Evolutionary conservation across 352 stramenopile genomes (phyloP).

Genomic region (Phytophthora kernoviae): DNA sequence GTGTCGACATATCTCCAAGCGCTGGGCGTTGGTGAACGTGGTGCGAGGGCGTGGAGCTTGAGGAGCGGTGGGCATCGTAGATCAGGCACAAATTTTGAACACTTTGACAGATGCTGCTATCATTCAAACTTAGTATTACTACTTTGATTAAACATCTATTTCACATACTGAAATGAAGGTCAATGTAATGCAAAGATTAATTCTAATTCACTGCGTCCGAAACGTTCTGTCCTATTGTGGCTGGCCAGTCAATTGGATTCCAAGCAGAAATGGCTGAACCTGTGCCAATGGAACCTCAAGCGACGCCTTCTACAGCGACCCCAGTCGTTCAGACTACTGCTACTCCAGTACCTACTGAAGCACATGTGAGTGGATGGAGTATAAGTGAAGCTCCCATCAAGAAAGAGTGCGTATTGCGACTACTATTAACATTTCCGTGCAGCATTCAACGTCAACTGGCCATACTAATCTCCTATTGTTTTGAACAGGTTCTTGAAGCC

Average conservation of each 20-base stretch:
- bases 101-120: background rate
- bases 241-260: conserved; percentile 4
- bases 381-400: conserved; percentile 51
- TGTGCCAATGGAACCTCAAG: conserved; percentile 17
- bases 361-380: conserved; percentile 12
- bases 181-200: background rate
- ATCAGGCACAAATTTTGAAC: background rate
- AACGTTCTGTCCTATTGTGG: background rate
- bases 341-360: conserved; percentile 5
- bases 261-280: conserved; percentile 7
- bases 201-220: background rate
- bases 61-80: background rate
- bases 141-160: background rate
- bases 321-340: background rate
- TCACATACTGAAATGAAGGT: background rate
- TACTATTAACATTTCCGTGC: conserved; percentile 3
- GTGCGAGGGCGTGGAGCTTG: conserved; percentile 13
- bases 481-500: conserved; percentile 68
- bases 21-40: conserved; percentile 37
- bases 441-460: conserved; percentile 1
- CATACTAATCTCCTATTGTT: background rate
- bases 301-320: conserved; percentile 3
- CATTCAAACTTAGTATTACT: background rate
- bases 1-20: conserved; percentile 31
- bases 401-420: conserved; percentile 40